A percentile compares a stretch with the other conserved stretches of the same genome.
These are phyloP conservation scores for Erysimum cheiri DNA, from an alignment of 441 rosid genomes.

Conservation along the genomic window DNA sequence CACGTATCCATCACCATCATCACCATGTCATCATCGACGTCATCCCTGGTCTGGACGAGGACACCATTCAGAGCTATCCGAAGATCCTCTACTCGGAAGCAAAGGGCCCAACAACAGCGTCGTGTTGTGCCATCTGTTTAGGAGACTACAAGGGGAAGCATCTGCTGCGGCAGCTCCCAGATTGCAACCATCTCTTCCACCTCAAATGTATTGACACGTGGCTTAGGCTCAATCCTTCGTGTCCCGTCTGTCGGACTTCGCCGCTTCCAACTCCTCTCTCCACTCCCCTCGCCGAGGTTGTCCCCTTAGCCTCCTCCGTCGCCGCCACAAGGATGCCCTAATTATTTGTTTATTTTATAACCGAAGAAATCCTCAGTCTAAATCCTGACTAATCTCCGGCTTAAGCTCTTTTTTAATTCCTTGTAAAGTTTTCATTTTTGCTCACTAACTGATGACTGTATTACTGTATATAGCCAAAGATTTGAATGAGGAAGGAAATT, in stretches of 20 bases:
- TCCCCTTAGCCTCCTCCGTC: constrained; percentile 58
- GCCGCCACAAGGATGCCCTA: constrained; percentile 39
- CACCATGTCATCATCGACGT: constrained; percentile 46
- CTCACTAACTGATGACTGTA: constrained; percentile 21
- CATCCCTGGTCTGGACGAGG: constrained; percentile 77
- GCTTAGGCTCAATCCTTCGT: constrained; percentile 53
- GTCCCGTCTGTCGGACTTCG: constrained; percentile 58
- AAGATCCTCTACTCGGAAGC: constrained; percentile 77
- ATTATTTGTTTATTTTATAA: neutral
- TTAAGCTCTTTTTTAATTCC: neutral
- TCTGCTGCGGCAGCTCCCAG: constrained; percentile 52
- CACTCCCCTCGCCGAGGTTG: constrained; percentile 88
- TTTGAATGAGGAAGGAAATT: neutral
- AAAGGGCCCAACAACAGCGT: constrained; percentile 56
- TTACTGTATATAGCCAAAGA: too few species aligned
- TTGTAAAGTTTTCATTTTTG: constrained; percentile 5
- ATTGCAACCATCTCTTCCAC: constrained; percentile 60
- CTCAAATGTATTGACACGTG: constrained; percentile 56
- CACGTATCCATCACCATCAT: constrained; percentile 31
- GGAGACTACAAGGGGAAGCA: constrained; percentile 53
- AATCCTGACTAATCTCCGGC: constrained; percentile 5
- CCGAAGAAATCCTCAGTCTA: neutral
- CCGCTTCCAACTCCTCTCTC: constrained; percentile 54
- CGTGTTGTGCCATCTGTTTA: constrained; percentile 67
- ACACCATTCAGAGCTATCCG: constrained; percentile 72